These are phyloP conservation scores for Gloeophyllum trabeum DNA, from an alignment of 768 basidiomycete species.

Conservation along the genomic window DNA sequence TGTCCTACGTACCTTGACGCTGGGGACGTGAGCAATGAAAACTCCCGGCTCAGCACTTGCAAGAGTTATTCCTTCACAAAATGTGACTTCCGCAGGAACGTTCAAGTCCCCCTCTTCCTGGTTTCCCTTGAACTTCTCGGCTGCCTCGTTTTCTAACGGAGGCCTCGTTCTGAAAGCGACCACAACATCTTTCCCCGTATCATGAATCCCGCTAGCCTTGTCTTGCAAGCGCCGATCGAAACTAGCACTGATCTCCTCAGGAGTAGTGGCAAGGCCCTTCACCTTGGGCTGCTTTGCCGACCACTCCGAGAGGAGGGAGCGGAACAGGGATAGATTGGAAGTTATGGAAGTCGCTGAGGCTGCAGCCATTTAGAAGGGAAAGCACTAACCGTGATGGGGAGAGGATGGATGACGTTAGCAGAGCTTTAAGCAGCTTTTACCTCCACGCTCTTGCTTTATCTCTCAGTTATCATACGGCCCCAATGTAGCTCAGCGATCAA, in stretches of 20 bases:
- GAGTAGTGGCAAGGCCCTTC: neutral
- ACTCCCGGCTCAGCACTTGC: conserved; percentile 19
- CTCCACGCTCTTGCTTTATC: no score
- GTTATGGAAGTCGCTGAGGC: neutral
- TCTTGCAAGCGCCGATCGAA: neutral
- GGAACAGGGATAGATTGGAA: neutral
- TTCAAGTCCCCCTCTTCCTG: conserved; percentile 9
- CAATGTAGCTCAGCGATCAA: no score
- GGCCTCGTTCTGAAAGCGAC: conserved; percentile 26
- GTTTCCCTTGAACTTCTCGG: conserved; percentile 13
- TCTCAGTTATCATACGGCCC: no score
- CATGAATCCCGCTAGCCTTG: neutral
- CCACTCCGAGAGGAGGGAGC: neutral
- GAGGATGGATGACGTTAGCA: no score
- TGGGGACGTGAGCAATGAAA: conserved; percentile 22
- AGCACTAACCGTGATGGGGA: no score
- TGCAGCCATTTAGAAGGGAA: no score
- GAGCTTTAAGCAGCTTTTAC: no score
- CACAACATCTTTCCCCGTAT: conserved; percentile 18
- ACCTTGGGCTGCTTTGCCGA: neutral
- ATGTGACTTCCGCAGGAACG: conserved; percentile 10
- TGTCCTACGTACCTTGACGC: conserved; percentile 17
- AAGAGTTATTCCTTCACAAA: conserved; percentile 19
- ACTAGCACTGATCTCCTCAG: neutral
- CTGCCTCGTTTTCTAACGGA: conserved; percentile 17